Evolutionary conservation across 2,329 filamentous ascomycete genomes (phyloP), one percentile per base, ranked within the genome.

Genomic region (Phialocephala sp.): DNA sequence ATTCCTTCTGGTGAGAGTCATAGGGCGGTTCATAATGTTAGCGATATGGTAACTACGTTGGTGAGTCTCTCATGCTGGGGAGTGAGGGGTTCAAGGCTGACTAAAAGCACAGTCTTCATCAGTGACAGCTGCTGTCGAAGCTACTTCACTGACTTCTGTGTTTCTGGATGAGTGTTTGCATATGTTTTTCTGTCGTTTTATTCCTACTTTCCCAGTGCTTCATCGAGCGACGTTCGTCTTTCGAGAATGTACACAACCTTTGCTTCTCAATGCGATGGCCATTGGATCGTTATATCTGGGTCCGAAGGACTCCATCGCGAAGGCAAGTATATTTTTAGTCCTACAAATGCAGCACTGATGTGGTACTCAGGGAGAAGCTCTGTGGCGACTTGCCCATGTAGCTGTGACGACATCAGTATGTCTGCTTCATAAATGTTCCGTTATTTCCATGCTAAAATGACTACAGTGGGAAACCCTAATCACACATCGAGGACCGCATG

Each of bases 121-220:
- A 56, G 76, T 81, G 9, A 81, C 80, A 5, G 79, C 79, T n/a
- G 80, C 78, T 14, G 77, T 80, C 15, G 79, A 81, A 67, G 75
- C 77, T 22, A 80, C 75, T 1, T 80, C 78, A 1, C 77, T 81
- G 20, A 81, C 78, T 22, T 82, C 80, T 0, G 78, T 80, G 22
- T 82, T 82, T 43, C 72, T 82, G 8, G 80, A 82, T 61, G 79
- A 80, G 67, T 81, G 80, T 67, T 69, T 82, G 18, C 80, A 82
- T 64, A 81, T 82, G 79, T 82, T 82, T 71, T 82, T 82, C 62
- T 76, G 76, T 15, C 76, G 79, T 18, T 81, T 82, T 64, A 80
- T 81, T 32, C 80, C 80, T 2, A 81, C 79, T 1, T 82, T 82
- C 62, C 80, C 80, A 5, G 74, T 82, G n/a, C 69, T 82, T 18